Percentiles rank a stretch among this genome's conserved stretches.
Conservation (phyloP, 352 stramenopile species). For the Pythium oligandrum region DNA sequence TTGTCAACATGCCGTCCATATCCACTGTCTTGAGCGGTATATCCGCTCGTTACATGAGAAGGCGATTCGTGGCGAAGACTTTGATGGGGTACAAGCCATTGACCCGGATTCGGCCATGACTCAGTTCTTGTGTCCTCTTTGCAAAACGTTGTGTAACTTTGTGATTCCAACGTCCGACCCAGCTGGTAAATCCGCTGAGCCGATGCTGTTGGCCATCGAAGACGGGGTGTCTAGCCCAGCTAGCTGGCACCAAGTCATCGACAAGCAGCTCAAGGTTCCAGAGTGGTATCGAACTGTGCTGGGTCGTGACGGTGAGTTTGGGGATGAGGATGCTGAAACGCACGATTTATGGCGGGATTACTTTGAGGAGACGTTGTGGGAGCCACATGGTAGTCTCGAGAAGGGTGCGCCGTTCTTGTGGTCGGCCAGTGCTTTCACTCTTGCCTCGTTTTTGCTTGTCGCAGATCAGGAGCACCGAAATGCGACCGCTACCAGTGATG, state of each 20-base stretch:
- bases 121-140: constrained; percentile 90
- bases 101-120: constrained; percentile 86
- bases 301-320: constrained; percentile 51
- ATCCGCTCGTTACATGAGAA: constrained; percentile 85
- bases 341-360: constrained; percentile 85
- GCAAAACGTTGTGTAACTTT: constrained; percentile 91
- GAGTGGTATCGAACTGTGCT: constrained; percentile 72
- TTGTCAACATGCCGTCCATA: constrained; percentile 84
- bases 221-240: constrained; percentile 4
- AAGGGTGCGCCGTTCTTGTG: constrained; percentile 83
- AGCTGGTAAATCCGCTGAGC: constrained; percentile 1
- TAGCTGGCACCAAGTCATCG: constrained; percentile 53
- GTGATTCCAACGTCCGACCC: constrained; percentile 78
- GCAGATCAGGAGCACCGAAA: constrained; percentile 52
- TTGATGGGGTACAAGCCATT: constrained; percentile 85
- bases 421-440: constrained; percentile 76
- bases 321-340: constrained; percentile 40
- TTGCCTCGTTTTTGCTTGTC: constrained; percentile 72
- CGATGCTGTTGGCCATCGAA: background rate
- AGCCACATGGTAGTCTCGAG: constrained; percentile 80
- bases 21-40: constrained; percentile 83
- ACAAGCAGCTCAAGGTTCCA: constrained; percentile 53
- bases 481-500: constrained; percentile 6
- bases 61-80: constrained; percentile 83
- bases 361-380: constrained; percentile 85